Conservation (phyloP, 192 early-diverging fungal species). For the Paraglomus occultum region DNA sequence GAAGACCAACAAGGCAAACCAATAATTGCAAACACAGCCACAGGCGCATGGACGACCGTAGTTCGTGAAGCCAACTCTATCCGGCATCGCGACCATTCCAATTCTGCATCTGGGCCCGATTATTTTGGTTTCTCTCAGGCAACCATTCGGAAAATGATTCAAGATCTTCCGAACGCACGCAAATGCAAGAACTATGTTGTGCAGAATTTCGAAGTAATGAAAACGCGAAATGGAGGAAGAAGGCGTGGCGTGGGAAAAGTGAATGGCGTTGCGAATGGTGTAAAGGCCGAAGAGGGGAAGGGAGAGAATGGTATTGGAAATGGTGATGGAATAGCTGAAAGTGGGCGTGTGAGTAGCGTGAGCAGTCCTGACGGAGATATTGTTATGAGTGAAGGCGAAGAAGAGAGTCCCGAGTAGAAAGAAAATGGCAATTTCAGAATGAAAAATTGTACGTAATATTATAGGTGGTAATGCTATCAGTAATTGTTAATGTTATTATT, state of each 20-base stretch:
- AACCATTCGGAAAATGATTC: constrained; percentile 82
- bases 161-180: constrained; percentile 76
- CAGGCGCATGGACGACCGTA: constrained; percentile 87
- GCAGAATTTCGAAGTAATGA: constrained; percentile 60
- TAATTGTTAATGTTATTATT: too few species aligned
- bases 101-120: constrained; percentile 85
- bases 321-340: too few species aligned
- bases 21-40: constrained; percentile 73
- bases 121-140: constrained; percentile 89
- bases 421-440: too few species aligned
- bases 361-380: not conserved
- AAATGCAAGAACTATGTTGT: constrained; percentile 70
- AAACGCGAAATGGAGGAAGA: constrained; percentile 20
- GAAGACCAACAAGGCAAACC: constrained; percentile 74
- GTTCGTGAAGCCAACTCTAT: constrained; percentile 78
- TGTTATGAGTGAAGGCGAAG: not conserved
- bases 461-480: too few species aligned
- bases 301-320: not conserved
- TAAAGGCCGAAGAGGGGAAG: not conserved
- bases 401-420: not conserved
- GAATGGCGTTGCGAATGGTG: too few species aligned
- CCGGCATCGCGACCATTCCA: constrained; percentile 72
- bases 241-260: constrained; percentile 1
- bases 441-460: too few species aligned
- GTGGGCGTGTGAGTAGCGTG: not conserved